Conservation (phyloP, 352 stramenopile species). For the Globisporangium cederbergense region DNA sequence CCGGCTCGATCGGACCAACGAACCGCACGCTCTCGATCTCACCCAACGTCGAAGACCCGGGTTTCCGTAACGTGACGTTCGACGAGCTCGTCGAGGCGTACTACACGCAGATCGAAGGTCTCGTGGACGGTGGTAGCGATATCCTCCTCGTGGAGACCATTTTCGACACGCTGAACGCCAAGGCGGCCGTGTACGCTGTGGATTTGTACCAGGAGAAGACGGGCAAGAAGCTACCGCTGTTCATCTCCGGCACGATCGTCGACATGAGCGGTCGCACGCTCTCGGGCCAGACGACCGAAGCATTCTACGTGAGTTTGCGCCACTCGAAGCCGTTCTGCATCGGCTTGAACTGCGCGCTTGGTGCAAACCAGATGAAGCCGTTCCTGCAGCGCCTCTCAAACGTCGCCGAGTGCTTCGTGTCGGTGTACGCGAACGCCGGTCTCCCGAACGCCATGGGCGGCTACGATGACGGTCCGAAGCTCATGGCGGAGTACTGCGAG, state of each 20-base stretch:
- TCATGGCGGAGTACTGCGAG: slow-evolving; percentile 93
- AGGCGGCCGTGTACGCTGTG: slow-evolving; percentile 94
- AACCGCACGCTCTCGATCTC: slow-evolving; percentile 96
- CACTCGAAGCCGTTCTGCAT: slow-evolving; percentile 97
- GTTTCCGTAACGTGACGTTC: slow-evolving; percentile 95
- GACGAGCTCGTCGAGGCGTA: slow-evolving; percentile 96
- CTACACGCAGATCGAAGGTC: slow-evolving; percentile 92
- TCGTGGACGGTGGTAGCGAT: slow-evolving; percentile 94
- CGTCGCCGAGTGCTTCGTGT: slow-evolving; percentile 94
- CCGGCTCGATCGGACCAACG: slow-evolving; percentile 94
- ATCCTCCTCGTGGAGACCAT: slow-evolving; percentile 98
- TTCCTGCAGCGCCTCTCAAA: slow-evolving; percentile 92
- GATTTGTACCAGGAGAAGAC: slow-evolving; percentile 92
- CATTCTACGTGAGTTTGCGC: slow-evolving; percentile 95
- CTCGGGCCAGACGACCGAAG: slow-evolving; percentile 95
- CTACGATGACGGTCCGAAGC: slow-evolving; percentile 92
- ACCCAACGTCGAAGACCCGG: slow-evolving; percentile 93
- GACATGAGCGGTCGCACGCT: slow-evolving; percentile 96
- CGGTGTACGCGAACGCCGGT: slow-evolving; percentile 96
- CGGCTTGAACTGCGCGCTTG: slow-evolving; percentile 95
- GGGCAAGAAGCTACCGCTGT: slow-evolving; percentile 90
- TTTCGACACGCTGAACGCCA: slow-evolving; percentile 97
- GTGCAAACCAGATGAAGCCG: slow-evolving; percentile 94
- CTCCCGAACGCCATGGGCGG: slow-evolving; percentile 97
- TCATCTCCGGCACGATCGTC: slow-evolving; percentile 96